Evolutionary conservation across 106 monocot genomes (phyloP).

Genomic region (Dendrobium chrysotoxum): DNA sequence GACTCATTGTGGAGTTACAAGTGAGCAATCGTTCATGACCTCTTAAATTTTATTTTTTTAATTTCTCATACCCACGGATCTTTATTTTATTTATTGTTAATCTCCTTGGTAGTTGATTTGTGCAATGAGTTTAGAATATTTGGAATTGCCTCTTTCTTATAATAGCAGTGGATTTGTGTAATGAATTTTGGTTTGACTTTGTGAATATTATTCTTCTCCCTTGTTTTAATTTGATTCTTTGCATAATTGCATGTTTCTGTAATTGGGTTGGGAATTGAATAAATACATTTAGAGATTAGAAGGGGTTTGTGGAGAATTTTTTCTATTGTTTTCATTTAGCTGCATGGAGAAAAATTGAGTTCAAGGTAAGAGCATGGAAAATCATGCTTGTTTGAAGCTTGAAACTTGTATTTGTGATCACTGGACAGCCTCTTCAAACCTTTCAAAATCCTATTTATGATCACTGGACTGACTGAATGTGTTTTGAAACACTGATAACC

Average conservation of each 20-base stretch:
- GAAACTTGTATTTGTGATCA: background rate
- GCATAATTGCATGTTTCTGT: background rate
- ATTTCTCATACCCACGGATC: background rate
- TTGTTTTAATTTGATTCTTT: background rate
- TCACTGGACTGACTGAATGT: background rate
- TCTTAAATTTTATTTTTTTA: slow-evolving; percentile 2
- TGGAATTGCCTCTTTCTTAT: background rate
- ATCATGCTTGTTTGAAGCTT: background rate
- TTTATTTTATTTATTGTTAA: background rate
- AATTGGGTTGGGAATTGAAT: background rate
- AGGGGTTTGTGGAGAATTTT: background rate
- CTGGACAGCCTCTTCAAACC: background rate
- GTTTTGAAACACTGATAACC: background rate
- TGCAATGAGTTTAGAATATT: background rate
- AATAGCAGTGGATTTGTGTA: background rate
- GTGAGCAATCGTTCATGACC: slow-evolving; percentile 54
- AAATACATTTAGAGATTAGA: background rate
- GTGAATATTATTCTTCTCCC: background rate
- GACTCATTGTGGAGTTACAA: slow-evolving; percentile 98
- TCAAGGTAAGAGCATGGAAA: background rate
- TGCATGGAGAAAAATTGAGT: background rate
- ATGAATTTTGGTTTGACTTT: background rate
- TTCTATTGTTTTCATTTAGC: background rate
- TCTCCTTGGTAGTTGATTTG: background rate
- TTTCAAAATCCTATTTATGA: background rate